Conservation (phyloP, 2,329 filamentous ascomycete species). For the Mycosphaerella sp. region DNA sequence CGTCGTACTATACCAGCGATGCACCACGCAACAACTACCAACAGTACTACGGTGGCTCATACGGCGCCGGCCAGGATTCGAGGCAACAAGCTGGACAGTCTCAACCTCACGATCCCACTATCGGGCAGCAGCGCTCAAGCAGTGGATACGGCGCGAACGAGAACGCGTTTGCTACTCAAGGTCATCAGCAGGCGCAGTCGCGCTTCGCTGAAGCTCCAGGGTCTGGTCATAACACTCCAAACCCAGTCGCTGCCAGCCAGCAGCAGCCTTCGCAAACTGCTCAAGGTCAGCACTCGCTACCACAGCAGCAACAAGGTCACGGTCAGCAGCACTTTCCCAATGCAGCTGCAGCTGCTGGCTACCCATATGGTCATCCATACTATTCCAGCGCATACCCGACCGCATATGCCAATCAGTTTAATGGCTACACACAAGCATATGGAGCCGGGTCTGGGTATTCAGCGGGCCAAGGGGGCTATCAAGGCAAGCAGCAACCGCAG, state of each 20-base stretch:
- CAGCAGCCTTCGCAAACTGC: constrained; percentile 44
- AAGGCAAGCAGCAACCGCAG: constrained; percentile 42
- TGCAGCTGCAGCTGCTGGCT: constrained; percentile 37
- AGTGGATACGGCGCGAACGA: constrained; percentile 65
- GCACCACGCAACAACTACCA: constrained; percentile 67
- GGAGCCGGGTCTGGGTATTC: constrained; percentile 38
- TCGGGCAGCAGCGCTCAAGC: constrained; percentile 68
- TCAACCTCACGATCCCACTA: constrained; percentile 62
- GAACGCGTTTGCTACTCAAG: constrained; percentile 37
- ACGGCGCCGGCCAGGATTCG: constrained; percentile 44
- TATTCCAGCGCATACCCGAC: constrained; percentile 58
- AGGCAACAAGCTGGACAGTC: constrained; percentile 26
- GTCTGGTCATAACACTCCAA: constrained; percentile 86
- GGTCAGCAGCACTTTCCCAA: constrained; percentile 35
- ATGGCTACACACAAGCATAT: constrained; percentile 43
- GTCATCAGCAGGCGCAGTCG: constrained; percentile 50
- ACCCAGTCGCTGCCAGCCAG: constrained; percentile 60
- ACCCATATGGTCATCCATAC: constrained; percentile 56
- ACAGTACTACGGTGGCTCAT: constrained; percentile 55
- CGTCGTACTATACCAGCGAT: constrained; percentile 71
- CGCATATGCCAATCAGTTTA: constrained; percentile 59
- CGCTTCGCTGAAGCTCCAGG: constrained; percentile 71
- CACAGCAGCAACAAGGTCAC: constrained; percentile 26
- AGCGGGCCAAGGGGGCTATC: constrained; percentile 45
- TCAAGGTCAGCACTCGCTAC: constrained; percentile 26